phyloP scores from a whole-genome alignment of 2,329 filamentous ascomycete genomes.

The Basipetospora chlamydospora region DNA sequence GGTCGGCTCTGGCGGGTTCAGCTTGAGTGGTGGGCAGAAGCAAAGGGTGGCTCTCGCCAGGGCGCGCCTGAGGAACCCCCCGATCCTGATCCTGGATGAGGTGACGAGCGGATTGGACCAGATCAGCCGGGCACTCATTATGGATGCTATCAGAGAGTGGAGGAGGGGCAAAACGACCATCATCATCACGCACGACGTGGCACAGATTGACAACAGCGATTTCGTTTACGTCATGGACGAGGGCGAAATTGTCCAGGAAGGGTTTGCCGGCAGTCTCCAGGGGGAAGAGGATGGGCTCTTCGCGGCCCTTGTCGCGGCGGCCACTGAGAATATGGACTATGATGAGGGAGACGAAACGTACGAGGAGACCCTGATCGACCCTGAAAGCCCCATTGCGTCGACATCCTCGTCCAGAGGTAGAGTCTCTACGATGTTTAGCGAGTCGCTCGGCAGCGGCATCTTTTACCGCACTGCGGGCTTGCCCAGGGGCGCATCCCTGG shows the following conservation, averaged over 20 bases:
- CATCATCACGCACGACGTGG: conserved; percentile 81
- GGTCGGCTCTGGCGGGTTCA: conserved; percentile 53
- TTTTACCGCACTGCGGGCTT: neutral
- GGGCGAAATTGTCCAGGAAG: conserved; percentile 53
- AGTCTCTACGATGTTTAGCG: neutral
- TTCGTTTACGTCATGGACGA: conserved; percentile 69
- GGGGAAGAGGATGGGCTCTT: conserved; percentile 29
- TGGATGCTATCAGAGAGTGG: conserved; percentile 66
- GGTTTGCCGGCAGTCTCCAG: conserved; percentile 43
- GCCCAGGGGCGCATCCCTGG: neutral
- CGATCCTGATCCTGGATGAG: conserved; percentile 60
- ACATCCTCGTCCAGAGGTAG: neutral
- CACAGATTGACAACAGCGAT: conserved; percentile 57
- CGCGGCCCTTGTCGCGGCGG: conserved; percentile 20
- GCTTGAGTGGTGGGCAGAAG: conserved; percentile 71
- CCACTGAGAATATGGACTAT: neutral
- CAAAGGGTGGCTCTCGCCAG: conserved; percentile 72
- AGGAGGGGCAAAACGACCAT: conserved; percentile 72
- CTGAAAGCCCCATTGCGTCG: no score
- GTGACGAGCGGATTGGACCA: conserved; percentile 75
- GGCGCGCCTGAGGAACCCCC: conserved; percentile 60
- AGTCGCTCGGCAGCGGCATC: neutral
- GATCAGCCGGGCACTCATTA: conserved; percentile 50
- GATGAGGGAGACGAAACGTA: no score
- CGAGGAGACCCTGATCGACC: no score